Percentiles rank a stretch among this genome's conserved stretches.
Conservation (phyloP, 805 yeast species). For the Yarrowia sp. region DNA sequence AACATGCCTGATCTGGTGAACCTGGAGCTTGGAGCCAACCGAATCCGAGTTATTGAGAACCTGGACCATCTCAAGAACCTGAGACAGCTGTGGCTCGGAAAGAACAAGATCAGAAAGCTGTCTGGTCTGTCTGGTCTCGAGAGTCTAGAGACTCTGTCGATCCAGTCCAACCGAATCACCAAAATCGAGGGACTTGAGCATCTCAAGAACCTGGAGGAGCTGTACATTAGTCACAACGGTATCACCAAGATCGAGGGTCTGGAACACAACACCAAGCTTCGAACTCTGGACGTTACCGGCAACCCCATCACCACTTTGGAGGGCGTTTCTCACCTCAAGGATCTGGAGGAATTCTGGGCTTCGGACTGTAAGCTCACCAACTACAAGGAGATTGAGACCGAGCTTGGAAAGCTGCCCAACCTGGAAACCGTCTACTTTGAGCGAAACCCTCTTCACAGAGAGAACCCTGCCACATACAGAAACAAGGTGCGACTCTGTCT, state of each 20-base stretch:
- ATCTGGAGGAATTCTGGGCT: conserved; percentile 95
- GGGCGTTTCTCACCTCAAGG: conserved; percentile 65
- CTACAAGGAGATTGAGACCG: conserved; percentile 71
- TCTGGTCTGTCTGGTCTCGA: conserved; percentile 65
- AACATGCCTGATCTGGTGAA: conserved; percentile 64
- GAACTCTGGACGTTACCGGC: conserved; percentile 80
- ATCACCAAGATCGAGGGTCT: conserved; percentile 77
- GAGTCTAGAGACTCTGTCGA: conserved; percentile 77
- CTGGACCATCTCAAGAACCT: conserved; percentile 62
- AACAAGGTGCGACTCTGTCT: conserved; percentile 78
- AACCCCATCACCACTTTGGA: conserved; percentile 69
- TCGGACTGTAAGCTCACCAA: conserved; percentile 73
- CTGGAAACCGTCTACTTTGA: conserved; percentile 92
- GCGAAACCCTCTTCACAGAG: conserved; percentile 83
- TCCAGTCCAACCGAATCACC: conserved; percentile 82
- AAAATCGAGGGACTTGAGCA: conserved; percentile 83
- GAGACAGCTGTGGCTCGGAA: conserved; percentile 90
- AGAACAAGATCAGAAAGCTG: conserved; percentile 72
- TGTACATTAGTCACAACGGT: conserved; percentile 87
- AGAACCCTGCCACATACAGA: conserved; percentile 81
- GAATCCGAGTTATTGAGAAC: conserved; percentile 61
- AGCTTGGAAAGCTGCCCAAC: conserved; percentile 65
- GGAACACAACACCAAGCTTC: conserved; percentile 69
- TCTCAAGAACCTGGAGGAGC: conserved; percentile 76
- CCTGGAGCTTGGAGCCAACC: conserved; percentile 91